phyloP scores from a whole-genome alignment of 441 rosid species.

The Erodium texanum region DNA sequence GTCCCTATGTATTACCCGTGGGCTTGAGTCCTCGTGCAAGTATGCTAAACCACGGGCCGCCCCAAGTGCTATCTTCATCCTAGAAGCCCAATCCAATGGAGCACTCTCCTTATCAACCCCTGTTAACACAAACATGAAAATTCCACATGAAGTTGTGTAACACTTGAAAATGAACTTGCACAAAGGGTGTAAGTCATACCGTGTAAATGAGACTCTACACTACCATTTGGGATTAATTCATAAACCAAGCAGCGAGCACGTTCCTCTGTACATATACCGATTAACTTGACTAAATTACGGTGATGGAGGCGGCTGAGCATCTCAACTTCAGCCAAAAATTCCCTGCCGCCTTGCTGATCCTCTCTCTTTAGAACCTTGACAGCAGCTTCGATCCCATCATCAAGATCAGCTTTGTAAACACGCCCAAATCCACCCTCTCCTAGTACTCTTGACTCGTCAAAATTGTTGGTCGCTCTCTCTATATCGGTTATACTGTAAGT shows the following conservation, averaged over 20 bases:
- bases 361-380: constrained; percentile 91
- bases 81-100: constrained; percentile 76
- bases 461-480: constrained; percentile 66
- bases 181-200: constrained; percentile 34
- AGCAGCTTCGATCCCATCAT: constrained; percentile 78
- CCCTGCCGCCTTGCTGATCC: constrained; percentile 84
- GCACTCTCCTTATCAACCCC: constrained; percentile 66
- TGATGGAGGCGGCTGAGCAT: constrained; percentile 99
- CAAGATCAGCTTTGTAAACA: constrained; percentile 73
- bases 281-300: constrained; percentile 80
- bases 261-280: constrained; percentile 91
- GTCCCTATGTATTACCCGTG: constrained; percentile 90
- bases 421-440: constrained; percentile 97
- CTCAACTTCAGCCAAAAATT: constrained; percentile 93
- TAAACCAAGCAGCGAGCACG: constrained; percentile 76
- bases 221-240: constrained; percentile 92
- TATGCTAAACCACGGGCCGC: constrained; percentile 89
- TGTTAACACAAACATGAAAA: constrained; percentile 20
- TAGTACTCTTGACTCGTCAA: constrained; percentile 58
- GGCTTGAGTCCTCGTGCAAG: constrained; percentile 94
- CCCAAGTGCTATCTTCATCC: constrained; percentile 88
- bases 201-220: constrained; percentile 91
- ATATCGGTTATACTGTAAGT: constrained; percentile 67
- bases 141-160: not conserved
- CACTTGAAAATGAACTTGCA: not conserved